Evolutionary conservation across 352 stramenopile species (phyloP).

Genomic region (Globisporangium heterothallicum): DNA sequence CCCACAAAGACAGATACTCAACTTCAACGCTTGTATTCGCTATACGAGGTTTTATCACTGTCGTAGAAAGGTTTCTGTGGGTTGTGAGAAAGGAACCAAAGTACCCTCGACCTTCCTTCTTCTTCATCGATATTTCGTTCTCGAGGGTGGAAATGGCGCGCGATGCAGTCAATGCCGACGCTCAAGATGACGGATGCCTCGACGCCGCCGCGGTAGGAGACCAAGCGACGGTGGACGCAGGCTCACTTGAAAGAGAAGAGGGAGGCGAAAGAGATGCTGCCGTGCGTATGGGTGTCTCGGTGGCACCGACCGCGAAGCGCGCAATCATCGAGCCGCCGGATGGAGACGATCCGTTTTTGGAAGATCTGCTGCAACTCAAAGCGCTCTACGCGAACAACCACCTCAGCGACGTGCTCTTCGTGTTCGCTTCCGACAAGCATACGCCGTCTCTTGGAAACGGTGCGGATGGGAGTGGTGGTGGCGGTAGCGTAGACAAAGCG

Average conservation of each 20-base stretch:
- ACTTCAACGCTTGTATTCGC: neutral
- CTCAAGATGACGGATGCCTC: neutral
- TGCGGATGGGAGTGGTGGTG: neutral
- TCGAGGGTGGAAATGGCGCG: neutral
- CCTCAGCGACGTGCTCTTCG: constrained; percentile 75
- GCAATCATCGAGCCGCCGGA: neutral
- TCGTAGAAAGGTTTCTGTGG: too few species aligned
- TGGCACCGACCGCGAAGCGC: neutral
- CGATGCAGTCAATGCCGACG: constrained; percentile 2
- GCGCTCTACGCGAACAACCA: constrained; percentile 63
- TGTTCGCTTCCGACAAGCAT: constrained; percentile 47
- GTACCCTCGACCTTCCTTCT: too few species aligned
- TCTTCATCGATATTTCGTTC: neutral
- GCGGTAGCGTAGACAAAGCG: constrained; percentile 1
- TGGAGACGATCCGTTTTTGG: constrained; percentile 24
- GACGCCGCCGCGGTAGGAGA: neutral
- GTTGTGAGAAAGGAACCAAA: too few species aligned
- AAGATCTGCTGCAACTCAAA: constrained; percentile 52
- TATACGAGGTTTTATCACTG: neutral
- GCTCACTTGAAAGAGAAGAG: too few species aligned
- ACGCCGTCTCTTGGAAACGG: neutral
- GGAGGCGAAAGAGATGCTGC: too few species aligned
- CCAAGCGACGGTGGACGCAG: neutral
- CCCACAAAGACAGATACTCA: neutral
- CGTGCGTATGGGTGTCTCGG: neutral